A percentile compares a stretch with the other conserved stretches of the same genome.
Conservation (phyloP, 169 alveolate species). For the Plasmodium berghei region DNA sequence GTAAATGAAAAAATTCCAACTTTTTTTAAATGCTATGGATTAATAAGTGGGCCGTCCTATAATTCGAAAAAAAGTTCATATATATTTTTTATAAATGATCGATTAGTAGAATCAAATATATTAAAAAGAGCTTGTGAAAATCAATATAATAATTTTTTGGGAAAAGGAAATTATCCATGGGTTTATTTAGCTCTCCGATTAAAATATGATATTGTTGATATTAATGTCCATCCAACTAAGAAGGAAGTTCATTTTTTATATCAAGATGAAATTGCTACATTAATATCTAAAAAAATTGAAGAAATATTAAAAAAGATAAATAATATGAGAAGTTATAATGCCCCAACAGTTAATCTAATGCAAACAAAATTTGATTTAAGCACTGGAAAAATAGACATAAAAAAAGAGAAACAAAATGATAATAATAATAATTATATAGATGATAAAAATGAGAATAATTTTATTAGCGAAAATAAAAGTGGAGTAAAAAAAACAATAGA, state of each 20-base stretch:
- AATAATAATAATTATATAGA: not conserved
- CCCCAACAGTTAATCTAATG: conserved; percentile 2
- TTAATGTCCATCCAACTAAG: conserved; percentile 99
- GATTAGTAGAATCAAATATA: conserved; percentile 92
- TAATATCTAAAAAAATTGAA: conserved; percentile 77
- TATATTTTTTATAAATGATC: conserved; percentile 95
- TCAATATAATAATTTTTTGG: conserved; percentile 81
- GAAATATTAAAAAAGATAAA: conserved; percentile 52
- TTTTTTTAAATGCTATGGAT: conserved; percentile 85
- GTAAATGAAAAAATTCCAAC: conserved; percentile 59
- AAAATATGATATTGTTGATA: conserved; percentile 95
- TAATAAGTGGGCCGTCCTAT: conserved; percentile 87
- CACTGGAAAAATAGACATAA: conserved; percentile 13
- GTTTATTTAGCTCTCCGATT: conserved; percentile 94
- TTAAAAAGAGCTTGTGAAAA: conserved; percentile 74
- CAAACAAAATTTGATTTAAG: conserved; percentile 26
- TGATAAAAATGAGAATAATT: not conserved
- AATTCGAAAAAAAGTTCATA: conserved; percentile 88
- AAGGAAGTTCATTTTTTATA: conserved; percentile 91
- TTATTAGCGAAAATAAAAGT: not conserved
- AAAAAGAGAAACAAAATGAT: not conserved
- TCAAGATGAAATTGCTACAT: conserved; percentile 88
- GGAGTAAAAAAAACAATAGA: conserved; percentile 9
- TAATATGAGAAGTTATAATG: conserved; percentile 30
- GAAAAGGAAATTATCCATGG: conserved; percentile 86